These are phyloP conservation scores for Cerioporus squamosus DNA, from an alignment of 1,284 basidiomycete species.

Conservation along the genomic window DNA sequence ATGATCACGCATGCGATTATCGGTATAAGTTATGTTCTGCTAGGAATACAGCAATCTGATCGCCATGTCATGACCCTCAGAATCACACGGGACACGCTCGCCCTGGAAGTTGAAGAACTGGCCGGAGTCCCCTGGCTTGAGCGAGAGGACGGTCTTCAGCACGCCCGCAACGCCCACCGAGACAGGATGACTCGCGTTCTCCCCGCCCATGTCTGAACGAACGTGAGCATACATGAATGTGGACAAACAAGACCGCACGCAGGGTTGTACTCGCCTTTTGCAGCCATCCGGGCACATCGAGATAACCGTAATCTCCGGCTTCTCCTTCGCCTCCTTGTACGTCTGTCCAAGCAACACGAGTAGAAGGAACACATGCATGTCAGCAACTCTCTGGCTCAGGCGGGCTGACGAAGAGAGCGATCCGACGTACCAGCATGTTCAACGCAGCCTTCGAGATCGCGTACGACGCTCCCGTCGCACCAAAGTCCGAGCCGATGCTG, in stretches of 20 bases:
- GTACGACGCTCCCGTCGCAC: slow-evolving; percentile 10
- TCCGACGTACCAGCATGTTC: slow-evolving; percentile 9
- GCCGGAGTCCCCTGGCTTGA: background rate
- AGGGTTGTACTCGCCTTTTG: slow-evolving; percentile 33
- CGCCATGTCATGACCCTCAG: background rate
- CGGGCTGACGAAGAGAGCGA: too few species aligned
- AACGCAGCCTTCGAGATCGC: too few species aligned
- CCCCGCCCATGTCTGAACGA: background rate
- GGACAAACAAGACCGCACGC: too few species aligned
- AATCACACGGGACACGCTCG: background rate
- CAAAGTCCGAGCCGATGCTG: too few species aligned
- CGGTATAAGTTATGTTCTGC: too few species aligned
- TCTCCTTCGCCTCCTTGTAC: slow-evolving; percentile 35
- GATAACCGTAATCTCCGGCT: slow-evolving; percentile 28
- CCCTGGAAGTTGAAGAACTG: slow-evolving; percentile 1
- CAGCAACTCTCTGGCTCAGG: too few species aligned
- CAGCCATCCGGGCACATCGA: slow-evolving; percentile 36
- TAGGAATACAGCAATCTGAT: too few species aligned
- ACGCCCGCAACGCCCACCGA: background rate
- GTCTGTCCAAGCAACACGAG: slow-evolving; percentile 28
- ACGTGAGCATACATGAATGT: too few species aligned
- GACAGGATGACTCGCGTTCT: background rate
- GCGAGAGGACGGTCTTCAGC: background rate
- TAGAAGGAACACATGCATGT: too few species aligned
- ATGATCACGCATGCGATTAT: too few species aligned